These are phyloP conservation scores for Limtongia smithiae DNA, from an alignment of 805 yeast species.

Conservation along the genomic window DNA sequence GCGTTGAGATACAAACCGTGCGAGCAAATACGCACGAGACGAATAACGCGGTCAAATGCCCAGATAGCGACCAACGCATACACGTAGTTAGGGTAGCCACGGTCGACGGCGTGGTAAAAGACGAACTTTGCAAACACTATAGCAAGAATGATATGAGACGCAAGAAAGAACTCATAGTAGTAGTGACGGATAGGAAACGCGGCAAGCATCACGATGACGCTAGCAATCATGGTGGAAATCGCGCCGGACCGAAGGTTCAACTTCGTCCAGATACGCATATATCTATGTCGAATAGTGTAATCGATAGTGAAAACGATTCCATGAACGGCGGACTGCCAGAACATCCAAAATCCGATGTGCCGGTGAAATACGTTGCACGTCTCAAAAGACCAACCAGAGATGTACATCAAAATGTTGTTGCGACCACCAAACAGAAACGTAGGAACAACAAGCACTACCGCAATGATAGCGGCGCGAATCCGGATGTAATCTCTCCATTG, in stretches of 20 bases:
- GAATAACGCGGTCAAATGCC: slow-evolving; percentile 60
- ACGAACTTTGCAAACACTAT: slow-evolving; percentile 50
- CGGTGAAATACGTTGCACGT: slow-evolving; percentile 62
- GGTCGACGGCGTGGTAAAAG: slow-evolving; percentile 55
- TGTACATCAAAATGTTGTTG: slow-evolving; percentile 59
- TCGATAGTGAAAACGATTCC: not conserved
- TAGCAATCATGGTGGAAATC: too few species aligned
- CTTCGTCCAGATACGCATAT: too few species aligned
- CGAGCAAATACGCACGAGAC: slow-evolving; percentile 51
- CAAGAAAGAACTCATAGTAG: slow-evolving; percentile 57
- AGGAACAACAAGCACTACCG: too few species aligned
- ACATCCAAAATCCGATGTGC: slow-evolving; percentile 54
- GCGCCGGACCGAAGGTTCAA: too few species aligned
- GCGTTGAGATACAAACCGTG: slow-evolving; percentile 11
- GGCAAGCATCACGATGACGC: not conserved
- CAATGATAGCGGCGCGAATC: too few species aligned
- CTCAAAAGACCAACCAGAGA: slow-evolving; percentile 63
- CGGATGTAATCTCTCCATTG: not conserved
- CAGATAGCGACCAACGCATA: slow-evolving; percentile 59
- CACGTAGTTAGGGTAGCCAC: slow-evolving; percentile 34
- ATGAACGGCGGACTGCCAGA: slow-evolving; percentile 52
- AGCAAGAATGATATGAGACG: slow-evolving; percentile 57
- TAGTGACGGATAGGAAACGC: slow-evolving; percentile 8
- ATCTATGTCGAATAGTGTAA: too few species aligned
- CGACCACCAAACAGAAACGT: slow-evolving; percentile 67